phyloP scores from a whole-genome alignment of 352 stramenopile genomes.

The Blastocystis sp. region DNA sequence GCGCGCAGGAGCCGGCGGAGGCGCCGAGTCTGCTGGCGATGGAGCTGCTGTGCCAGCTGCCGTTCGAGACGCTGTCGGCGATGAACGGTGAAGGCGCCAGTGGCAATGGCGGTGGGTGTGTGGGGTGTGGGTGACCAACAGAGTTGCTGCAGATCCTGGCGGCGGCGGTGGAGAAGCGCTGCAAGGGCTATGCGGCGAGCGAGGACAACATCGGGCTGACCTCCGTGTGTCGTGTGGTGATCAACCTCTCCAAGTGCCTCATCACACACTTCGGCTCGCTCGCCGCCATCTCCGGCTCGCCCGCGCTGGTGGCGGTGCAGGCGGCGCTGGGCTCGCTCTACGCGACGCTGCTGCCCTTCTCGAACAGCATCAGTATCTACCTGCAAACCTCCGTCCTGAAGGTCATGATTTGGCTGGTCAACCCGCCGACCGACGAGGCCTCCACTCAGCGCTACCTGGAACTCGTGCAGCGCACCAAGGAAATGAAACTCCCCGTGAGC shows the following conservation, averaged over 20 bases:
- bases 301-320: conserved; percentile 2
- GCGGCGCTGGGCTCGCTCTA: conserved; percentile 2
- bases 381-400: conserved; percentile 47
- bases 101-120: not conserved
- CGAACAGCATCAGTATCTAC: conserved; percentile 14
- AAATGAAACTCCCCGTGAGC: not conserved
- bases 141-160: conserved; percentile 29
- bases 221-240: conserved; percentile 17
- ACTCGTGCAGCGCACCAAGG: not conserved
- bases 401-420: conserved; percentile 64
- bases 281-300: not conserved
- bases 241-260: conserved; percentile 24
- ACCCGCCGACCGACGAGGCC: not conserved
- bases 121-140: not conserved
- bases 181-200: not conserved
- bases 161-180: not conserved
- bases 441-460: not conserved
- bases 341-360: conserved; percentile 3
- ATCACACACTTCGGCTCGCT: conserved; percentile 41
- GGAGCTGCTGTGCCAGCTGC: conserved; percentile 39
- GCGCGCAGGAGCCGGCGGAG: not conserved
- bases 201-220: conserved; percentile 32
- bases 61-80: conserved; percentile 1
- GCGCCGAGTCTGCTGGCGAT: not conserved
- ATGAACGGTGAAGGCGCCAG: not conserved